These are phyloP conservation scores for Tetradesmus obliquus DNA, from an alignment of 139 green algal species.

Conservation along the genomic window DNA sequence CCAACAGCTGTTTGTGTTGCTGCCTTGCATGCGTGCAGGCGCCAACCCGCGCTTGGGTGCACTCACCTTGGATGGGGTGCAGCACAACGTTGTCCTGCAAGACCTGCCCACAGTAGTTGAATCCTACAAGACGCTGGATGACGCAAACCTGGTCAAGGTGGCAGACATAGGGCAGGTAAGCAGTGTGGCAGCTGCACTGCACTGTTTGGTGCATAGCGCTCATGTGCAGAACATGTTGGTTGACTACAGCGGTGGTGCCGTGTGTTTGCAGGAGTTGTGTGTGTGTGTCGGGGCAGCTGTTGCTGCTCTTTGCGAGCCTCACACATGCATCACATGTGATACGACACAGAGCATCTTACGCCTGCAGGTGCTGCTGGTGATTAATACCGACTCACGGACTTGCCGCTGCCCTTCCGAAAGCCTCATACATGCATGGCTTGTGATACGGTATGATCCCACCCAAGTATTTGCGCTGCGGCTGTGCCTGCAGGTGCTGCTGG, in stretches of 20 bases:
- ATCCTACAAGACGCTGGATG: conserved; percentile 94
- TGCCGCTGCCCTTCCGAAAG: too few species aligned
- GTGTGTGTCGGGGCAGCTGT: too few species aligned
- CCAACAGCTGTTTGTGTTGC: neutral
- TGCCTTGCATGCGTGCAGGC: neutral
- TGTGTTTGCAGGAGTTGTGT: too few species aligned
- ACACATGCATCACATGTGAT: too few species aligned
- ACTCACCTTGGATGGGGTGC: conserved; percentile 67
- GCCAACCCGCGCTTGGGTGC: conserved; percentile 39
- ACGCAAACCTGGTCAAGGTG: conserved; percentile 93
- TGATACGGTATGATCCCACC: too few species aligned
- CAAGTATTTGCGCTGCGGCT: too few species aligned
- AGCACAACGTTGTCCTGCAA: conserved; percentile 73
- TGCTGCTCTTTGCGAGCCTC: too few species aligned
- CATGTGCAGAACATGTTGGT: neutral
- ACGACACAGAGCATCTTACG: too few species aligned
- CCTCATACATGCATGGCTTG: too few species aligned
- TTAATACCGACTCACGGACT: too few species aligned
- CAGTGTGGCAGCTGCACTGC: neutral
- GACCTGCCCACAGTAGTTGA: conserved; percentile 90
- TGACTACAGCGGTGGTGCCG: too few species aligned
- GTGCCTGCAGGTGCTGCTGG: too few species aligned
- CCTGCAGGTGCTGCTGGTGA: neutral
- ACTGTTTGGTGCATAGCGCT: neutral
- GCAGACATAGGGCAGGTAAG: conserved; percentile 88